Evolutionary conservation across 2,329 filamentous ascomycete species (phyloP), one percentile per base, ranked within the genome.

Genomic region (Cercospora nicotianae): DNA sequence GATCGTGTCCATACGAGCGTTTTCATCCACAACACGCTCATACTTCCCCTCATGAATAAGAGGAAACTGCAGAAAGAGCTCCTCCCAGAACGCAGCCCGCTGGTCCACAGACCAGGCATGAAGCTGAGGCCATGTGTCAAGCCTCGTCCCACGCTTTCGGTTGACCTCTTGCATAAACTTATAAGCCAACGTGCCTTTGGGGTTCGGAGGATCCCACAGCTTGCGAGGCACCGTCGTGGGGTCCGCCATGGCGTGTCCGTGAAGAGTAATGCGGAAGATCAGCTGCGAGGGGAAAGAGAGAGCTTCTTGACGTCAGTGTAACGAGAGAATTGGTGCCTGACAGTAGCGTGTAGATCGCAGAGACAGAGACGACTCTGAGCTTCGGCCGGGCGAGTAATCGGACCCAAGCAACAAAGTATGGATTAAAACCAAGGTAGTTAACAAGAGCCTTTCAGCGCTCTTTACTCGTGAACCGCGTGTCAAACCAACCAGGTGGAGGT

Each of bases 61-160:
- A 59, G 85, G 83, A 68, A 86, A 81, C 63, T 83, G 83, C 26
- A 87, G 81, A 80, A 91, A 91, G 60, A 89, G 79, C 68, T 88
- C 85, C 6, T 83, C 82, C 83, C 87, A 93, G 80, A 94, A 94
- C 57, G 87, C 83, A 9, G 83, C 79, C 39, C 89, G 87, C 36
- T 87, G 82, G 16, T 83, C 78, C 68, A 90, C 83, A 26, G 91
- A 92, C 83, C 87, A 95, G 66, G 84, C 78, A 76, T 93, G 89
- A 6, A 96, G 82, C 16, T 93, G 89, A 63, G 86, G 79, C 77
- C 90, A 95, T 3, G 84, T 88, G 85, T 91, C 71, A 69, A 94
- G 81, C 16, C 83, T 79, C 4, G 89, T 77, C 3, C 81, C 81
- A 66, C 87, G 80, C 60, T 85, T 86, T 31, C 79, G 76, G 77